Conservation (phyloP, 345 rosid species). For the Adansonia digitata region DNA sequence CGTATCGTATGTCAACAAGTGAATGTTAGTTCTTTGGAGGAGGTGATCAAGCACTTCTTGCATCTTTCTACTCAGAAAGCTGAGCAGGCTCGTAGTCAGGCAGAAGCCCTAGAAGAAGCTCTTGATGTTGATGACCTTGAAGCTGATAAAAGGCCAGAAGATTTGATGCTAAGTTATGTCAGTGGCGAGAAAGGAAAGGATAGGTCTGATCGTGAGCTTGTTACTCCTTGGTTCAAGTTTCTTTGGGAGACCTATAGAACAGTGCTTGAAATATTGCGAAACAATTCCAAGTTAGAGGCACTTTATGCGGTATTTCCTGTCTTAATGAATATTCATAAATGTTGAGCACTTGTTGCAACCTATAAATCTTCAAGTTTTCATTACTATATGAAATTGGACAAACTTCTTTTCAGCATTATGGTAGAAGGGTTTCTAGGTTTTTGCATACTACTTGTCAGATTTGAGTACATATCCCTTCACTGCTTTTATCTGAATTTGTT, state of each 20-base stretch:
- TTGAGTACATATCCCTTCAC: background rate
- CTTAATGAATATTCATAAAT: background rate
- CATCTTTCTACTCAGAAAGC: conserved; percentile 97
- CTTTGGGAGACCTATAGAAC: conserved; percentile 99
- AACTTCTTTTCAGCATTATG: too few relatives aligned
- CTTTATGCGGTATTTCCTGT: conserved; percentile 77
- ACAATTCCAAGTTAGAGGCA: conserved; percentile 97
- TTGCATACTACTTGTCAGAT: background rate
- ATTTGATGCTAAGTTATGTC: conserved; percentile 95
- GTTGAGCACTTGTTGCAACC: background rate
- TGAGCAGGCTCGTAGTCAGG: conserved; percentile 92
- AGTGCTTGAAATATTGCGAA: conserved; percentile 89
- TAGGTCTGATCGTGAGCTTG: conserved; percentile 96
- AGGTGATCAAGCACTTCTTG: conserved; percentile 95
- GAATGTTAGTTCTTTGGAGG: conserved; percentile 92
- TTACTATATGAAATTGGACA: too few relatives aligned
- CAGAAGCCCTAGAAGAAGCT: conserved; percentile 92
- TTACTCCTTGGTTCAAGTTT: conserved; percentile 99
- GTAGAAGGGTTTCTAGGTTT: too few relatives aligned
- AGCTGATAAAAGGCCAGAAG: conserved; percentile 97
- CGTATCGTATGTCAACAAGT: conserved; percentile 97
- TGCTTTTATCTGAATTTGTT: background rate
- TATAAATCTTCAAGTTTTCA: background rate
- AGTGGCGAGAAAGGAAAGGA: conserved; percentile 99
- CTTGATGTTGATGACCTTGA: conserved; percentile 99